Conservation (phyloP, 495 filamentous ascomycete genomes). For the Tuber calosporum region DNA sequence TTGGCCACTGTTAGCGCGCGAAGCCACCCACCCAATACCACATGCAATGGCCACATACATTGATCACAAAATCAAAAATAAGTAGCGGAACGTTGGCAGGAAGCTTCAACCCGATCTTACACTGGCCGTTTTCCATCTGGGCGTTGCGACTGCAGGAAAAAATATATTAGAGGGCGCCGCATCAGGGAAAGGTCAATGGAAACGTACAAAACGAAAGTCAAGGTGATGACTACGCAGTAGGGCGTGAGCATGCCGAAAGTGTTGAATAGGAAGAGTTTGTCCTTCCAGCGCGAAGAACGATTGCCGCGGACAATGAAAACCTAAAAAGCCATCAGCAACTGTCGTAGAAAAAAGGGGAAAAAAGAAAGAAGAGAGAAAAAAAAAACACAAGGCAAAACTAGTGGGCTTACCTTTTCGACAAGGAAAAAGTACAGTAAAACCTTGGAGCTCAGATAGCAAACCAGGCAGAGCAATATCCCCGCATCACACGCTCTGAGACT, state of each 20-base stretch:
- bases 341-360: not conserved
- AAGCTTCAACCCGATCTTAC: conserved; percentile 40
- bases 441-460: conserved; percentile 42
- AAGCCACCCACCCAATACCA: not conserved
- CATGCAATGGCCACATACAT: conserved; percentile 18
- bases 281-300: conserved; percentile 29
- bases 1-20: not conserved
- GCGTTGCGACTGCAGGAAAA: conserved; percentile 29
- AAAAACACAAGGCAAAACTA: too few relatives aligned
- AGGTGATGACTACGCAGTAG: conserved; percentile 35
- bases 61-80: conserved; percentile 39
- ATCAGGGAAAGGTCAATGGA: not conserved
- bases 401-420: conserved; percentile 39
- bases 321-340: conserved; percentile 17
- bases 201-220: conserved; percentile 40
- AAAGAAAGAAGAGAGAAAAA: too few relatives aligned
- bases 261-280: conserved; percentile 41
- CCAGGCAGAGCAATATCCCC: conserved; percentile 39
- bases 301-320: conserved; percentile 39
- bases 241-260: conserved; percentile 41
- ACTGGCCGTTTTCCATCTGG: conserved; percentile 25
- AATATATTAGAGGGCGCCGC: conserved; percentile 1
- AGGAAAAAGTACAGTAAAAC: conserved; percentile 41
- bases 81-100: conserved; percentile 39
- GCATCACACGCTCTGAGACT: conserved; percentile 35